Conservation (phyloP, 164 flowering plant genomes). For the Magnolia officinalis region DNA sequence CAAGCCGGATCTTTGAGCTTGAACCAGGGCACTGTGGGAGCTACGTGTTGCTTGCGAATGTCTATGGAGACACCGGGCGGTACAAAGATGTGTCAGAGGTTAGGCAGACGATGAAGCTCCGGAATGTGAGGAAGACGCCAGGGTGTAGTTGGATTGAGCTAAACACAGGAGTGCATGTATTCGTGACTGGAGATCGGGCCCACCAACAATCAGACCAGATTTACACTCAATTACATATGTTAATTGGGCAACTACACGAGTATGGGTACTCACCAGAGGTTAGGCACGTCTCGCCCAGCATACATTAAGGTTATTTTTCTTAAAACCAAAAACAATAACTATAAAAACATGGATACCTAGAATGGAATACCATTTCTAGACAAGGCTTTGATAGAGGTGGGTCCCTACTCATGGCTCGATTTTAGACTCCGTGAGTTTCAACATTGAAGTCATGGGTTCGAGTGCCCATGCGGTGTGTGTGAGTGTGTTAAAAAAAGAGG, state of each 20-base stretch:
- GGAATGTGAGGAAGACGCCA: constrained; percentile 55
- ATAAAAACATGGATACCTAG: too few relatives aligned
- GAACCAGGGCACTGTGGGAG: constrained; percentile 65
- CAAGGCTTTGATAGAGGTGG: too few relatives aligned
- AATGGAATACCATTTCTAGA: too few relatives aligned
- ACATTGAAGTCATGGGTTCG: too few relatives aligned
- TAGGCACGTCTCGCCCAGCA: neutral
- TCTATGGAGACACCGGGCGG: constrained; percentile 51
- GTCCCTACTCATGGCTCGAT: too few relatives aligned
- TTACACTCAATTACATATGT: constrained; percentile 32
- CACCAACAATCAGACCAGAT: constrained; percentile 47
- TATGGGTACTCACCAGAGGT: constrained; percentile 25
- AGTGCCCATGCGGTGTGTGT: too few relatives aligned
- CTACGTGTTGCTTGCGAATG: constrained; percentile 67
- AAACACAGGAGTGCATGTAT: constrained; percentile 48
- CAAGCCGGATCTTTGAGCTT: constrained; percentile 36
- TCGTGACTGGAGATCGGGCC: constrained; percentile 41
- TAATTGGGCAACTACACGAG: constrained; percentile 39
- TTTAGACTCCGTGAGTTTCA: too few relatives aligned
- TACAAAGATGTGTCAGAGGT: constrained; percentile 51
- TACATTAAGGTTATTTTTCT: neutral
- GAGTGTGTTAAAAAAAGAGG: too few relatives aligned
- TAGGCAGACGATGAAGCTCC: constrained; percentile 49
- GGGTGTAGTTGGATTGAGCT: constrained; percentile 86
- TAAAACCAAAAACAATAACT: too few relatives aligned